These are phyloP conservation scores for Kalanchoe fedtschenkoi DNA, from an alignment of 164 flowering plant species.

Conservation along the genomic window DNA sequence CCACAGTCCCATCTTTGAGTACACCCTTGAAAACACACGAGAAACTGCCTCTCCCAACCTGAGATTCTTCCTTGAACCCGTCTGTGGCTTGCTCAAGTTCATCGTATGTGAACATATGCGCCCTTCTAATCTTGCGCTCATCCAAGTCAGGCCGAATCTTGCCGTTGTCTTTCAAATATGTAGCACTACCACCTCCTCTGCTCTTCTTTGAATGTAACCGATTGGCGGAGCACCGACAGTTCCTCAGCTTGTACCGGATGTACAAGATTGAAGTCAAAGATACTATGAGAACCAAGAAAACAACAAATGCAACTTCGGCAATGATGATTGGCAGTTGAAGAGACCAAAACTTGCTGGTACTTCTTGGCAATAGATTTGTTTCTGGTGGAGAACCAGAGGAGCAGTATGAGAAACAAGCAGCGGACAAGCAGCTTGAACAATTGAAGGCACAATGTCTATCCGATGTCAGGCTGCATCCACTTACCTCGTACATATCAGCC, in stretches of 20 bases:
- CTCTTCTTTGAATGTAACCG: slow-evolving; percentile 21
- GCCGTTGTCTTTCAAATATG: slow-evolving; percentile 33
- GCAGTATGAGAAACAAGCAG: slow-evolving; percentile 53
- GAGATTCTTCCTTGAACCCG: slow-evolving; percentile 79
- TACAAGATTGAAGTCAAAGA: slow-evolving; percentile 49
- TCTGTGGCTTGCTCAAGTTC: slow-evolving; percentile 78
- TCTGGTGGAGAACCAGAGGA: slow-evolving; percentile 16
- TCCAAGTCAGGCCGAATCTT: slow-evolving; percentile 66
- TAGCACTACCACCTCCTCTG: slow-evolving; percentile 15
- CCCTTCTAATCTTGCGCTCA: slow-evolving; percentile 63
- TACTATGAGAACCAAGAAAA: slow-evolving; percentile 44
- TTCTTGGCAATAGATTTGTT: slow-evolving; percentile 10
- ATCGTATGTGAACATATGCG: slow-evolving; percentile 62
- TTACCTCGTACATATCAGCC: slow-evolving; percentile 46
- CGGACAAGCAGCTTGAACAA: slow-evolving; percentile 54
- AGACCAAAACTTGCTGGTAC: slow-evolving; percentile 39
- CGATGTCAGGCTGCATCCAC: slow-evolving; percentile 30
- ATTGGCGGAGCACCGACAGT: slow-evolving; percentile 39
- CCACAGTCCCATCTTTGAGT: slow-evolving; percentile 67
- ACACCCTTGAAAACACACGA: slow-evolving; percentile 83
- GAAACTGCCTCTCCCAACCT: slow-evolving; percentile 87
- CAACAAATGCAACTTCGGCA: slow-evolving; percentile 61
- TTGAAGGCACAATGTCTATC: slow-evolving; percentile 60
- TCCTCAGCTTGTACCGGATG: slow-evolving; percentile 57
- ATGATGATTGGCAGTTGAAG: slow-evolving; percentile 62